Evolutionary conservation across 1,284 basidiomycete genomes (phyloP), one percentile per base, ranked within the genome.

Genomic region (Trichosporon sp.): DNA sequence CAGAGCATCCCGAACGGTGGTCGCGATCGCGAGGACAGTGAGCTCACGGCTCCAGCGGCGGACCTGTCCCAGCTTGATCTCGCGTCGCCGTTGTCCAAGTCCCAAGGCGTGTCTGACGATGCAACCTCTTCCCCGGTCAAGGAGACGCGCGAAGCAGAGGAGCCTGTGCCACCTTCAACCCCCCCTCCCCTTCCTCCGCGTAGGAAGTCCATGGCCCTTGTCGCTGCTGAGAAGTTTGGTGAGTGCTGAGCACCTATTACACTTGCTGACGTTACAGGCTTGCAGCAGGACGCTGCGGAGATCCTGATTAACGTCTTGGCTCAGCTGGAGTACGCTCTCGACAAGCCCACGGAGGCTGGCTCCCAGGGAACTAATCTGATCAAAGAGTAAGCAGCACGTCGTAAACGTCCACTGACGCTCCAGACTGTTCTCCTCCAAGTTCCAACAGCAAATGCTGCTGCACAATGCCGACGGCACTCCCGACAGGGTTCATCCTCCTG

Each of bases 271-370:
- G 5, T n/a, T 1, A 3, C 32, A 63, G 59, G 59, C 7, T 91
- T 92, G 75, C 96, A 99, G 79, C 96, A 99, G 80, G 96, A 99
- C 81, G 96, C 98, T 1, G 92, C 96, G 0, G 96, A 99, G 84
- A 98, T 96, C 83, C 92, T 99, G 89, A 96, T 99, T 84, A 99
- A 99, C 78, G 96, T 96, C 85, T 91, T 99, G 86, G 97, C 97
- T 84, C 97, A 99, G 84, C 93, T 99, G 71, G 96, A 99, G 83
- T 92, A 93, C 8, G 96, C 95, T 0, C 83, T 98, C 64, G 90
- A 91, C 12, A 83, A 89, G 72, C 85, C 82, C 31, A 75, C 75
- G 19, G 76, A 85, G 0, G 86, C 88, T 61, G 76, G 71, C 37
- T 73, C 71, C 19, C 67, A 74, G 51, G 68, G 89, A 88, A 79